These are phyloP conservation scores for Cerioporus squamosus DNA, from an alignment of 1,284 basidiomycete genomes.

Conservation along the genomic window DNA sequence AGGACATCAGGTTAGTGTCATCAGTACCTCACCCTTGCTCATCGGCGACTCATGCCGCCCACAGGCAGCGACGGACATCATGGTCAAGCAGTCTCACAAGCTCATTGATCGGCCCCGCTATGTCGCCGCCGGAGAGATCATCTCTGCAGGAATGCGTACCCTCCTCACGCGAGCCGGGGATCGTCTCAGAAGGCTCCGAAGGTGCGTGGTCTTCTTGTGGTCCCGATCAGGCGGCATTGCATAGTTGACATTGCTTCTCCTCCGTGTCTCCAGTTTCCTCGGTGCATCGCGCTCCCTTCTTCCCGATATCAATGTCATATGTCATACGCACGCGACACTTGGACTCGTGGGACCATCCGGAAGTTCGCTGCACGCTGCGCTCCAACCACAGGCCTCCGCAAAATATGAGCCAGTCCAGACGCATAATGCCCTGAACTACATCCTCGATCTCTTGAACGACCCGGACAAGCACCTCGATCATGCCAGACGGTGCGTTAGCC, in stretches of 20 bases:
- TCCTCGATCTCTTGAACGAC: conserved; percentile 14
- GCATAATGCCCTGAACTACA: conserved; percentile 15
- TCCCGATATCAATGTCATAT: neutral
- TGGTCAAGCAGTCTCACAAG: conserved; percentile 24
- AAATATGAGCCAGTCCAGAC: conserved; percentile 18
- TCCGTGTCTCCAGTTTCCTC: too few relatives aligned
- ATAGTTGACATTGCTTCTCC: neutral
- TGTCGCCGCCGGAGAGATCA: conserved; percentile 23
- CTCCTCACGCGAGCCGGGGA: conserved; percentile 20
- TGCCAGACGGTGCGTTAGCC: neutral
- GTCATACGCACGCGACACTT: neutral
- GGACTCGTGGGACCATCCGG: neutral
- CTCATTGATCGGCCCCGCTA: conserved; percentile 24
- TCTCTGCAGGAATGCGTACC: conserved; percentile 22
- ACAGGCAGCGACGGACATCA: conserved; percentile 26
- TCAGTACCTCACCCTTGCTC: neutral
- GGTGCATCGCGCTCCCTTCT: neutral
- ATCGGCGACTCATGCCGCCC: neutral
- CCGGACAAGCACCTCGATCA: conserved; percentile 11
- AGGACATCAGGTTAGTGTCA: conserved; percentile 14
- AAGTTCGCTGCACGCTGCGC: conserved; percentile 14
- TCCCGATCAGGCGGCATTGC: neutral
- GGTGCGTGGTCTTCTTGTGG: conserved; percentile 9
- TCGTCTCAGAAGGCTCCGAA: conserved; percentile 21
- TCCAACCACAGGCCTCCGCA: conserved; percentile 13